A percentile compares a stretch with the other conserved stretches of the same genome.
These are phyloP conservation scores for Penicillium atrosanguineum DNA, from an alignment of 495 filamentous ascomycete species.

Conservation along the genomic window DNA sequence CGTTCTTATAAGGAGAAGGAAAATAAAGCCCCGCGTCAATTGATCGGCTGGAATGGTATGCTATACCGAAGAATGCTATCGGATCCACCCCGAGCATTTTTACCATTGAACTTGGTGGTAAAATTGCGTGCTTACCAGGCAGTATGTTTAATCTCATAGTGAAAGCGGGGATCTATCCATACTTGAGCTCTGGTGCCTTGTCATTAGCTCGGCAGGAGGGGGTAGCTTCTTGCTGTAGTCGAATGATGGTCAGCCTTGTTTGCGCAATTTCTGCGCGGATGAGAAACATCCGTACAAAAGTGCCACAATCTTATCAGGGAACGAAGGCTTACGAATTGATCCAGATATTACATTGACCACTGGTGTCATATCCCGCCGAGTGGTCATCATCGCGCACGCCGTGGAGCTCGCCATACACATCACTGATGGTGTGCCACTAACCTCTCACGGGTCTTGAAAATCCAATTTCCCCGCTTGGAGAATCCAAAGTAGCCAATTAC, in stretches of 20 bases:
- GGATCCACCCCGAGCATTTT: too few relatives aligned
- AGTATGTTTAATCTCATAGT: not conserved
- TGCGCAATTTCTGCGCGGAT: constrained; percentile 19
- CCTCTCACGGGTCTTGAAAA: not conserved
- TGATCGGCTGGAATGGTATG: too few relatives aligned
- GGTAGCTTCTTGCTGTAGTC: not conserved
- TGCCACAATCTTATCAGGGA: not conserved
- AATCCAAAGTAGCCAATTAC: too few relatives aligned
- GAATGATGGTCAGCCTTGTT: constrained; percentile 8
- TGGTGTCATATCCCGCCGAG: constrained; percentile 9
- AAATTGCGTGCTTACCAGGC: constrained; percentile 1
- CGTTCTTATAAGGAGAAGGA: too few relatives aligned
- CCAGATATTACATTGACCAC: not conserved
- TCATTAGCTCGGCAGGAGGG: not conserved
- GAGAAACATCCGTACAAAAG: not conserved
- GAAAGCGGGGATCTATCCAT: not conserved
- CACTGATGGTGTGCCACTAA: constrained; percentile 20
- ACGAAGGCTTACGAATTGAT: not conserved
- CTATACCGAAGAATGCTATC: not conserved
- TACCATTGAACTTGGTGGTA: not conserved
- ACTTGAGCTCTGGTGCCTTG: not conserved
- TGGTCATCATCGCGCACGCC: constrained; percentile 6
- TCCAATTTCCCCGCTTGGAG: too few relatives aligned
- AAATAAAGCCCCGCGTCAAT: too few relatives aligned
- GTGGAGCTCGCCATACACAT: constrained; percentile 23